Evolutionary conservation across 805 yeast species (phyloP), one percentile per base, ranked within the genome.

Genomic region (Wickerhamiella sorbophila): DNA sequence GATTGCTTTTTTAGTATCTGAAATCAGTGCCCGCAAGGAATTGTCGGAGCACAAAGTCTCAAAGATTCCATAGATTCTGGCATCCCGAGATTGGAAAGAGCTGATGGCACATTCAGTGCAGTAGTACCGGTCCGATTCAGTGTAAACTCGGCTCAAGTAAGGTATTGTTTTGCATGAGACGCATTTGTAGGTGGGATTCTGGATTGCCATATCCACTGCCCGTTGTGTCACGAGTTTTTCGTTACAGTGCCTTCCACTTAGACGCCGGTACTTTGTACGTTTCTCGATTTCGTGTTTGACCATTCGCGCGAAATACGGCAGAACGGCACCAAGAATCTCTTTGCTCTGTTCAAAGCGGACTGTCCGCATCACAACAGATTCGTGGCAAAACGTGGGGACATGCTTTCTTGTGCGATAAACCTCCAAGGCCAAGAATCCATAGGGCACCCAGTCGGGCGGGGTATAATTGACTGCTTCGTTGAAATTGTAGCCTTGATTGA

Each of bases 381-480:
- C 66, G 40, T 58, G 62, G 2, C 62, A 56, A 40, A 62, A 62
- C 2, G 61, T 55, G 2, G 65, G 65, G 5, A 48, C 48, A 29
- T 55, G 51, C 14, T 48, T 44, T 39, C 53, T 54, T 19, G 36
- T 42, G 35, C 53, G 52, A 44, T 63, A 62, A 4, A 49, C 39
- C 32, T 48, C 51, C 12, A 54, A 51, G 2, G 63, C 50, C 29
- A 48, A 52, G 12, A 42, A 34, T 4, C 67, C 64, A 29, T 29
- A 51, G 5, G 55, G 56, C 10, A 61, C 55, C 67, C 67, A 63
- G 33, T 61, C 62, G 2, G 58, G 53, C 5, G 67, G 66, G 1
- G 66, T 66, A 42, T 60, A 84, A 53, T 81, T 85, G 4, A 85
- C 94, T 4, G 86, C 74, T 52, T 84, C 94, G 1, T 94, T 94